A percentile compares a stretch with the other conserved stretches of the same genome.
phyloP scores from a whole-genome alignment of 495 filamentous ascomycete species.

The Neurospora sp. region DNA sequence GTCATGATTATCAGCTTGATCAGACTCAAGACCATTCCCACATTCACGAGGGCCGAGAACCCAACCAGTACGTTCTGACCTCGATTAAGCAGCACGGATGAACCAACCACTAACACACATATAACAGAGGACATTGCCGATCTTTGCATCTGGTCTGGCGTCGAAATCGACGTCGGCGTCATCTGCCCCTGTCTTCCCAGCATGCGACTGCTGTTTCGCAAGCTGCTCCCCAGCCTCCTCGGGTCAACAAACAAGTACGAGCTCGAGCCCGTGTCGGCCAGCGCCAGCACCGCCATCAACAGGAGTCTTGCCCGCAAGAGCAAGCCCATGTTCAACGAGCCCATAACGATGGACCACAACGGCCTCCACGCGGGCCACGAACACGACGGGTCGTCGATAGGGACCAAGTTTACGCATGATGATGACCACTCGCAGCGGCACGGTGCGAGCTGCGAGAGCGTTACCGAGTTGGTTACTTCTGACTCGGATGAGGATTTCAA shows the following conservation, averaged over 20 bases:
- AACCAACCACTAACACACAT: not conserved
- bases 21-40: slow-evolving; percentile 20
- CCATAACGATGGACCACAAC: not conserved
- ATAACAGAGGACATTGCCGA: slow-evolving; percentile 17
- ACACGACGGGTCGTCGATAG: not conserved
- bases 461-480: not conserved
- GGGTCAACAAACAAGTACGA: slow-evolving; percentile 9
- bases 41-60: slow-evolving; percentile 14
- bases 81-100: not conserved
- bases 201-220: slow-evolving; percentile 17
- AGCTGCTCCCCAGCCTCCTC: slow-evolving; percentile 10
- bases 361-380: not conserved
- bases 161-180: slow-evolving; percentile 24
- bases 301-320: not conserved
- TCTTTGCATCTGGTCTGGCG: slow-evolving; percentile 20
- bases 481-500: not conserved
- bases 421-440: not conserved
- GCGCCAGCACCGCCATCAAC: not conserved
- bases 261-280: slow-evolving; percentile 3
- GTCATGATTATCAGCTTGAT: slow-evolving; percentile 22
- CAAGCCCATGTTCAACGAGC: not conserved
- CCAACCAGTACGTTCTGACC: slow-evolving; percentile 15
- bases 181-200: slow-evolving; percentile 22
- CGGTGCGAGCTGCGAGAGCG: not conserved
- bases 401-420: not conserved